Evolutionary conservation across 1,284 basidiomycete species (phyloP).

Genomic region (Anthracocystis walkeri): DNA sequence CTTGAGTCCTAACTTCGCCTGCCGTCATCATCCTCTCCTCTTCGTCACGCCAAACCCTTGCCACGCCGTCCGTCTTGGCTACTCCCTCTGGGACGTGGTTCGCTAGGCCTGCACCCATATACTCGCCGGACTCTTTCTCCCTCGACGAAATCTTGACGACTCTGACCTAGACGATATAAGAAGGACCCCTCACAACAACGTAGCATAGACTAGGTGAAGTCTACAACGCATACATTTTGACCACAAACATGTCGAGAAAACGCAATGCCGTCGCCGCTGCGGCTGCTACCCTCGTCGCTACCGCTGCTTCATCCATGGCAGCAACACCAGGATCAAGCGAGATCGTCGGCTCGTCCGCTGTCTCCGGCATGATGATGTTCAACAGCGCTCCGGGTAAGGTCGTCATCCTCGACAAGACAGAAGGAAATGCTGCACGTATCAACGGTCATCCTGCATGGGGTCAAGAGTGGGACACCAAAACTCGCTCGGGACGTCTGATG

Average conservation of each 20-base stretch:
- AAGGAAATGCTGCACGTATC: conserved; percentile 62
- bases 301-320: conserved; percentile 30
- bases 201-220: background rate
- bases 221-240: background rate
- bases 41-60: background rate
- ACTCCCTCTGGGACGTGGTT: background rate
- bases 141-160: background rate
- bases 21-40: background rate
- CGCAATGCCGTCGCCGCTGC: conserved; percentile 20
- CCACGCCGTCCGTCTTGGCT: conserved; percentile 1
- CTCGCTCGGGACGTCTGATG: conserved; percentile 52
- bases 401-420: conserved; percentile 70
- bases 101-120: too few species aligned
- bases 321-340: conserved; percentile 48
- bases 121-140: background rate
- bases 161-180: background rate
- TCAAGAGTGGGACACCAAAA: conserved; percentile 47
- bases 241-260: conserved; percentile 18
- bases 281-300: conserved; percentile 18
- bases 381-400: conserved; percentile 60
- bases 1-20: background rate
- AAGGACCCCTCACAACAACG: background rate
- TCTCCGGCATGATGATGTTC: conserved; percentile 65
- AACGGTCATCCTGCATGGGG: conserved; percentile 59
- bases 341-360: conserved; percentile 51